Evolutionary conservation across 2,329 filamentous ascomycete genomes (phyloP).

Genomic region (Monosporascus sp.): DNA sequence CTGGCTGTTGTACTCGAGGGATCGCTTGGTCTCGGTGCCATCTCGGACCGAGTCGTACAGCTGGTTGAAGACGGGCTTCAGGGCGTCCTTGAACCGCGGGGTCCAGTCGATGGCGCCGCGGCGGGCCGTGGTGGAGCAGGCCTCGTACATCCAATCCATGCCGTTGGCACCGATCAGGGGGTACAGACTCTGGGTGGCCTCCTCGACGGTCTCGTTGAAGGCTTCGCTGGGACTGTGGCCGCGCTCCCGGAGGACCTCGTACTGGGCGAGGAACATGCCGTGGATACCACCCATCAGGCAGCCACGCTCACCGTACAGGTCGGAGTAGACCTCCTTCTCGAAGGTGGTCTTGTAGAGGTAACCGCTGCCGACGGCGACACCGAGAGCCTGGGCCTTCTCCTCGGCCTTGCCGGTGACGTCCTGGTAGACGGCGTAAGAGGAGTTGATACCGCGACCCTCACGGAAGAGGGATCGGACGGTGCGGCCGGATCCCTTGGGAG

Average conservation of each 20-base stretch:
- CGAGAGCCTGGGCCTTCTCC: constrained; percentile 95
- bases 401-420: constrained; percentile 96
- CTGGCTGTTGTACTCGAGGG: constrained; percentile 94
- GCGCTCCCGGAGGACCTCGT: constrained; percentile 98
- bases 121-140: constrained; percentile 97
- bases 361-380: constrained; percentile 92
- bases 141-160: constrained; percentile 99
- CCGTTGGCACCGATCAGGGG: constrained; percentile 94
- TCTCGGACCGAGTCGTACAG: constrained; percentile 91
- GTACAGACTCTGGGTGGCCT: constrained; percentile 97
- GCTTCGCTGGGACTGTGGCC: constrained; percentile 97
- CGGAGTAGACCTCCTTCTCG: constrained; percentile 99
- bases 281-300: constrained; percentile 99
- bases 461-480: constrained; percentile 98
- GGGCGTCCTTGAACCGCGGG: constrained; percentile 90
- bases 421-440: constrained; percentile 96
- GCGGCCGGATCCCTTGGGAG: constrained; percentile 97
- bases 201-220: constrained; percentile 99
- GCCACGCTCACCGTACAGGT: constrained; percentile 98
- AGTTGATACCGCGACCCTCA: constrained; percentile 99
- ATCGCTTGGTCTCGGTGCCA: constrained; percentile 91
- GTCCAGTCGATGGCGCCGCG: constrained; percentile 99
- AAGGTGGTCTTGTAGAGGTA: constrained; percentile 99
- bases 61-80: constrained; percentile 98
- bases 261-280: constrained; percentile 99